Base-by-base conservation (phyloP, 139 green algal genomes). In the Ulvella scutata region DNA sequence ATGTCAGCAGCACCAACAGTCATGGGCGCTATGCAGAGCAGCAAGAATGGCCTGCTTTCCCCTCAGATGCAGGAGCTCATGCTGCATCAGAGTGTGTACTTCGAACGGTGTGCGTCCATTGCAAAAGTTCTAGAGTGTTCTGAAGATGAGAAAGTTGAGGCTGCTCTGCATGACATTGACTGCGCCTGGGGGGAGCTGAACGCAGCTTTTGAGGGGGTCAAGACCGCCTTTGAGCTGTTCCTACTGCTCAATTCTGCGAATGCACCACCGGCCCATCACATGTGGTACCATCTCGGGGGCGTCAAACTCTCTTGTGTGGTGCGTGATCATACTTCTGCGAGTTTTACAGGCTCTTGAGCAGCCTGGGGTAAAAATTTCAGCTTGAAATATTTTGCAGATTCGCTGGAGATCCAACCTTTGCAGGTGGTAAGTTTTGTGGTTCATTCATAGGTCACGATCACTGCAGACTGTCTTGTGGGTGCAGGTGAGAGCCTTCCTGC, bases 51-150 rank as follows among this genome's bases (percentile, higher is more conserved):
- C n/a, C 31, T 67, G n/a, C 51, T 67, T 6, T 67, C 51, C 9
- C n/a, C 33, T 6, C n/a, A 67, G 51, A 67, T 67, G 51, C 51
- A 67, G 51, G 33, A n/a, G 13, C 51, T 67, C n/a, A 67, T 67
- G 51, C 51, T 67, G 51, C 51, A 67, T 26, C 51, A 67, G 51
- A 67, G 51, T 26, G 51, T 67, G 51, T 67, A 67, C 51, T 67
- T n/a, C 51, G 51, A 67, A 26, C 51, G 51, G 13, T 67, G 51
- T 26, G 33, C 33, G 51, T n/a, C n/a, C 9, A n/a, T 67, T n/a
- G 51, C 51, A 26, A 7, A n/a, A 26, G n/a, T 67, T n/a, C 31
- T 67, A 26, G 51, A 67, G 51, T 36, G 51, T 26, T 36, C 51
- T 13, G 51, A 67, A n/a, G 51, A 67, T 26, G 33, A 67, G 51